Evolutionary conservation across 805 yeast species (phyloP).

Genomic region (Saccharomyces jurei): DNA sequence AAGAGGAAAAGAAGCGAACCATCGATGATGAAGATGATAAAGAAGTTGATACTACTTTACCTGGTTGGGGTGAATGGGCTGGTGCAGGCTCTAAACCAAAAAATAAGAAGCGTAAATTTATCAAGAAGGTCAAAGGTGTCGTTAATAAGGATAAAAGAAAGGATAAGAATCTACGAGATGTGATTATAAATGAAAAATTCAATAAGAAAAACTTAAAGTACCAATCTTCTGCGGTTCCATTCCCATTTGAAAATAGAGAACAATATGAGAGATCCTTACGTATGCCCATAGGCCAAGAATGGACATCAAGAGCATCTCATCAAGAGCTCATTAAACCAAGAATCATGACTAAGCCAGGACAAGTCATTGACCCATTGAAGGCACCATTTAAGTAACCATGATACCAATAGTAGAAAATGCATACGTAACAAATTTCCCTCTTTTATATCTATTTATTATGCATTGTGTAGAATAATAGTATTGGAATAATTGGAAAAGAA

Average conservation of each 20-base stretch:
- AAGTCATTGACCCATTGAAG: constrained; percentile 83
- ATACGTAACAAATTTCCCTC: background rate
- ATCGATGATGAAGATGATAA: constrained; percentile 77
- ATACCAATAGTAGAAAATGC: background rate
- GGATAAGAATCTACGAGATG: constrained; percentile 70
- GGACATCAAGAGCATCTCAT: constrained; percentile 84
- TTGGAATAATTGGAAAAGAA: background rate
- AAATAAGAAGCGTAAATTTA: constrained; percentile 47
- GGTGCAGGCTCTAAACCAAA: constrained; percentile 48
- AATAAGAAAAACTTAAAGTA: constrained; percentile 81
- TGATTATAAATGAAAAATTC: constrained; percentile 80
- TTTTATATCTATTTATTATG: background rate
- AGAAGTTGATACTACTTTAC: constrained; percentile 75
- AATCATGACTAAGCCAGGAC: constrained; percentile 78
- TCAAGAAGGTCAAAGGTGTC: constrained; percentile 71
- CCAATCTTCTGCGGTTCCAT: constrained; percentile 85
- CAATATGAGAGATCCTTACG: constrained; percentile 91
- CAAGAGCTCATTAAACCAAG: constrained; percentile 85
- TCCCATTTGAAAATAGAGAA: constrained; percentile 86
- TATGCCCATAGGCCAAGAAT: constrained; percentile 95
- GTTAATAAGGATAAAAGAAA: constrained; percentile 61
- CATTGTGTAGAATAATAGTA: background rate
- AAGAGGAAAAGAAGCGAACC: constrained; percentile 60
- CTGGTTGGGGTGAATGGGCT: constrained; percentile 99
- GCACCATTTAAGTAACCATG: constrained; percentile 60